Evolutionary conservation across 75 land plant species (phyloP).

Genomic region (Sequoia sempervirens): DNA sequence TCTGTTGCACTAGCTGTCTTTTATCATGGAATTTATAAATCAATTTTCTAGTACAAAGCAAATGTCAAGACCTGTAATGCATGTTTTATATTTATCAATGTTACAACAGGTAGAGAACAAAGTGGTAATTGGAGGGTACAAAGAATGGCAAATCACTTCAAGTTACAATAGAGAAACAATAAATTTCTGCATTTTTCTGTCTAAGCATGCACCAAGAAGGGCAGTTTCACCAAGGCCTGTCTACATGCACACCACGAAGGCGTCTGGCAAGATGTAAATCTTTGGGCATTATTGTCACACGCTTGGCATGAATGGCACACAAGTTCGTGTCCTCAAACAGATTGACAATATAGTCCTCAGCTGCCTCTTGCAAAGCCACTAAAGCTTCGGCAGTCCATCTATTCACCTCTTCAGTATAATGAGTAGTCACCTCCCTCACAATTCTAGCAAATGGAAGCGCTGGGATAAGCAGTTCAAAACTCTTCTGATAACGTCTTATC

Average conservation of each 20-base stretch:
- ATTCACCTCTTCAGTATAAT: neutral
- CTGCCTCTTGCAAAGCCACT: slow-evolving; percentile 27
- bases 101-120: too few species aligned
- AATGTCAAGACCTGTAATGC: too few species aligned
- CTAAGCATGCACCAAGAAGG: neutral
- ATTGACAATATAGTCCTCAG: slow-evolving; percentile 61
- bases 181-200: too few species aligned
- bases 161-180: too few species aligned
- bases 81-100: too few species aligned
- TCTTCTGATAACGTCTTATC: slow-evolving; percentile 66
- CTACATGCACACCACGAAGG: slow-evolving; percentile 19
- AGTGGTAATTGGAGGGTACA: too few species aligned
- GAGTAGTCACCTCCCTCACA: neutral
- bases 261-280: slow-evolving; percentile 43
- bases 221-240: slow-evolving; percentile 16
- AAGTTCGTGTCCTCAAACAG: slow-evolving; percentile 75
- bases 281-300: slow-evolving; percentile 74
- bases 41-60: too few species aligned
- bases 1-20: too few species aligned
- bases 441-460: slow-evolving; percentile 54
- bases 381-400: neutral
- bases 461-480: slow-evolving; percentile 46
- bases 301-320: slow-evolving; percentile 87
- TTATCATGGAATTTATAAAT: too few species aligned
- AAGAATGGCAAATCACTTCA: slow-evolving; percentile 1